Evolutionary conservation across 129 eudicot genomes (phyloP).

Genomic region (Centella asiatica): DNA sequence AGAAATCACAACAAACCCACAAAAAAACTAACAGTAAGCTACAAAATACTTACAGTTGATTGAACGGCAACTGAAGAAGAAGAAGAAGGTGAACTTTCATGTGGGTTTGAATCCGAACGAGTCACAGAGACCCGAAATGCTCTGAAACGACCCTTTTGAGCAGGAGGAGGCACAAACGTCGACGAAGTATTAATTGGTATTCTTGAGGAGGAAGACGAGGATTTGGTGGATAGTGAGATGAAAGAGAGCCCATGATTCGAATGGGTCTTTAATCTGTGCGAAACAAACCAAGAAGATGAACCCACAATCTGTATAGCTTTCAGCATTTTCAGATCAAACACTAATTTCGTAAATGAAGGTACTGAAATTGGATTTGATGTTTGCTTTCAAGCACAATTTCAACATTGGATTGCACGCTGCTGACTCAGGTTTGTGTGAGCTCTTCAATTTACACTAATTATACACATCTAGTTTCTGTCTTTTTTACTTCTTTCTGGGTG

Average conservation of each 20-base stretch:
- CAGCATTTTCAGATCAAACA: slow-evolving; percentile 26
- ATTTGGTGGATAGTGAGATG: slow-evolving; percentile 11
- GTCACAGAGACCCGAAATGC: slow-evolving; percentile 38
- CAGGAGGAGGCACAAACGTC: slow-evolving; percentile 4
- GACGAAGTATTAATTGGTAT: background rate
- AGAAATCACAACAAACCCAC: background rate
- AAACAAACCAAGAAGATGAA: slow-evolving; percentile 41
- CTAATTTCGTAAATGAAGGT: background rate
- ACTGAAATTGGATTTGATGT: background rate
- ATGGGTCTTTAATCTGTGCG: slow-evolving; percentile 38
- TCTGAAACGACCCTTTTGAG: slow-evolving; percentile 27
- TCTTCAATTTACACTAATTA: too few species aligned
- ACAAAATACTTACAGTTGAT: slow-evolving; percentile 36
- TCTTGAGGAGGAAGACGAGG: slow-evolving; percentile 15
- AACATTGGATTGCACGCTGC: background rate
- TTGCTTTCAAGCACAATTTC: background rate
- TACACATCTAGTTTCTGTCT: too few species aligned
- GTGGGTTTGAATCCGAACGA: slow-evolving; percentile 45
- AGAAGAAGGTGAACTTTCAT: slow-evolving; percentile 35
- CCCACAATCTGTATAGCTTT: slow-evolving; percentile 55
- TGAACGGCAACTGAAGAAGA: slow-evolving; percentile 20
- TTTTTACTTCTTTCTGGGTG: too few species aligned
- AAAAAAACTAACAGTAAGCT: background rate
- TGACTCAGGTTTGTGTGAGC: background rate
- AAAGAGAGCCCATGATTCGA: slow-evolving; percentile 21